phyloP scores from a whole-genome alignment of 352 stramenopile genomes.

The Phytophthora cajani region DNA sequence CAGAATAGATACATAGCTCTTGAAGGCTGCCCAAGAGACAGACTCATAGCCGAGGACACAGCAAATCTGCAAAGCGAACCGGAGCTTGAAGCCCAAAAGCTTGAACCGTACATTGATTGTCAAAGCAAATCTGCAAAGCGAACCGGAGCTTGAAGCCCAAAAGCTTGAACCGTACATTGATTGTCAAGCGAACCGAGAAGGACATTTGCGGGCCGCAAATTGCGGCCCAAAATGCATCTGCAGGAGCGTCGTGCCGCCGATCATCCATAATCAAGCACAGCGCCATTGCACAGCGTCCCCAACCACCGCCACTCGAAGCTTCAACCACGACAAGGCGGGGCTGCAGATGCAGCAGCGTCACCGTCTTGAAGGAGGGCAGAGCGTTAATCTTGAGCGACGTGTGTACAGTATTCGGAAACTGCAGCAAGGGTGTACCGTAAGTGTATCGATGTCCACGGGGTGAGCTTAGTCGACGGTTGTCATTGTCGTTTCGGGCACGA shows the following conservation, averaged over 20 bases:
- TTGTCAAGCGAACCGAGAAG: conserved; percentile 4
- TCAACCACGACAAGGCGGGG: conserved; percentile 9
- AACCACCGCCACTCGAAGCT: not conserved
- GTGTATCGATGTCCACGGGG: too few species aligned
- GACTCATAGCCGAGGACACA: not conserved
- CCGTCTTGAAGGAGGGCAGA: too few species aligned
- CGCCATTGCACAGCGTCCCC: conserved; percentile 3
- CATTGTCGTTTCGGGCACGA: too few species aligned
- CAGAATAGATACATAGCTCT: not conserved
- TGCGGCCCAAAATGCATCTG: not conserved
- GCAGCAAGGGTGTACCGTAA: too few species aligned
- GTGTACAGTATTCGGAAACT: too few species aligned
- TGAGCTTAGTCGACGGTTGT: too few species aligned
- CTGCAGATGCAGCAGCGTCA: conserved; percentile 19
- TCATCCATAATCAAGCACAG: conserved; percentile 11
- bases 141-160: conserved; percentile 9
- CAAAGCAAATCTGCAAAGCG: conserved; percentile 24
- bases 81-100: conserved; percentile 11
- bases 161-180: conserved; percentile 19
- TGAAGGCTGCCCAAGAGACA: not conserved
- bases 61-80: conserved; percentile 21
- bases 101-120: conserved; percentile 19
- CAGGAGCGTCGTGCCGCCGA: conserved; percentile 10
- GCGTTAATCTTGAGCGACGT: too few species aligned
- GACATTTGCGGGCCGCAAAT: too few species aligned